phyloP scores from a whole-genome alignment of 257 asterid genomes.

The Nemophila menziesii region DNA sequence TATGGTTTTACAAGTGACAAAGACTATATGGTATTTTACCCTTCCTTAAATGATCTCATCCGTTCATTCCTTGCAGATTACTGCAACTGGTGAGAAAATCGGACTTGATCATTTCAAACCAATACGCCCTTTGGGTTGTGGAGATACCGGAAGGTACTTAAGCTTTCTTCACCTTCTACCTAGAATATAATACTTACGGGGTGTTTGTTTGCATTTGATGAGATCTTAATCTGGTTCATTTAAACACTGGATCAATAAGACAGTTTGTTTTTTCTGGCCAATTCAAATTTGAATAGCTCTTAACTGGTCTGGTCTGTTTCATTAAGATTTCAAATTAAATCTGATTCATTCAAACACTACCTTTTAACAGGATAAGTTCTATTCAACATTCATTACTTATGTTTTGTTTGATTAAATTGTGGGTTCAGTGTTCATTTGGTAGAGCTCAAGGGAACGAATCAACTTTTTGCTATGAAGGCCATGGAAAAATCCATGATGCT shows the following conservation, averaged over 20 bases:
- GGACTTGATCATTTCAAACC: constrained; percentile 90
- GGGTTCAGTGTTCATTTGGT: constrained; percentile 94
- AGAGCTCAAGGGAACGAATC: constrained; percentile 65
- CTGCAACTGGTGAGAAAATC: constrained; percentile 54
- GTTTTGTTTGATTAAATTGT: constrained; percentile 4
- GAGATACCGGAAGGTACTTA: constrained; percentile 92
- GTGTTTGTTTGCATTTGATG: no score
- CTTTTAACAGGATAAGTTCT: no score
- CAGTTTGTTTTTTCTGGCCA: no score
- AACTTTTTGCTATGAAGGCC: constrained; percentile 91
- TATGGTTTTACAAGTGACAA: not conserved
- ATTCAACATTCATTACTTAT: no score
- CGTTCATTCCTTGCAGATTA: constrained; percentile 35
- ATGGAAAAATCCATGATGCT: constrained; percentile 94
- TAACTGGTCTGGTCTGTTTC: no score
- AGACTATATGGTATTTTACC: not conserved
- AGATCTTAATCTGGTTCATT: no score
- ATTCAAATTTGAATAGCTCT: no score
- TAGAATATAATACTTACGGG: no score
- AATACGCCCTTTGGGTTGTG: constrained; percentile 89
- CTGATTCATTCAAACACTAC: no score
- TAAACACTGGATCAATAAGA: no score
- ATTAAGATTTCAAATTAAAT: no score
- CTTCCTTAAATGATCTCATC: not conserved
- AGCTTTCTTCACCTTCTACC: not conserved